Percentiles rank a stretch among this genome's conserved stretches.
Evolutionary conservation across 805 yeast species (phyloP).

Genomic region (Saccharomyces kudriavzevii): DNA sequence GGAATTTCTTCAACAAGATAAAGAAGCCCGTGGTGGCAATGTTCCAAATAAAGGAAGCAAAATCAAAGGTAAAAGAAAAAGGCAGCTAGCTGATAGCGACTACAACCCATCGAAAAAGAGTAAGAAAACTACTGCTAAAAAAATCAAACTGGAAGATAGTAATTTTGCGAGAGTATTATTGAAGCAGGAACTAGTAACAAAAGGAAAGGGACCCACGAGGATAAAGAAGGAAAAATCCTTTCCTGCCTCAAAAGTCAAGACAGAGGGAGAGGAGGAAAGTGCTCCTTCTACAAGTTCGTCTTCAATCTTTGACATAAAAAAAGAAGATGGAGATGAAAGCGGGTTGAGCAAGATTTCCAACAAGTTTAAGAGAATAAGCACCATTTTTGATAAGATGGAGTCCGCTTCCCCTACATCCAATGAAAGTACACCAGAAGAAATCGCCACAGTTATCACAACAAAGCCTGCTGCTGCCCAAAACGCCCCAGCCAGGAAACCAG

Average conservation of each 20-base stretch:
- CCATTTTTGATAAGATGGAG: constrained; percentile 20
- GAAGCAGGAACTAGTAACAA: constrained; percentile 20
- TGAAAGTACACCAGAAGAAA: constrained; percentile 1
- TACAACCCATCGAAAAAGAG: constrained; percentile 20
- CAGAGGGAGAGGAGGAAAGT: constrained; percentile 1
- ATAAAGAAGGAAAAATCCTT: constrained; percentile 18
- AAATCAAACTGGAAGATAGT: constrained; percentile 21
- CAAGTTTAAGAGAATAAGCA: constrained; percentile 26
- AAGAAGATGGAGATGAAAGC: constrained; percentile 1
- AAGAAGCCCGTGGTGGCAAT: constrained; percentile 45
- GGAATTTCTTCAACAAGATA: constrained; percentile 58
- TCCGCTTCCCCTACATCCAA: constrained; percentile 1
- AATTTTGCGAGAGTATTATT: constrained; percentile 23
- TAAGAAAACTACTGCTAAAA: constrained; percentile 15
- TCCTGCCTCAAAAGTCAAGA: constrained; percentile 4
- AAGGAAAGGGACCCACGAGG: constrained; percentile 19
- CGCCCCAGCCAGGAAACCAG: background rate
- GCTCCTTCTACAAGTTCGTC: constrained; percentile 2
- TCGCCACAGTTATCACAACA: background rate
- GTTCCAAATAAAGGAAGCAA: constrained; percentile 40
- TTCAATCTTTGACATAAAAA: constrained; percentile 17
- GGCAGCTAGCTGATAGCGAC: constrained; percentile 23
- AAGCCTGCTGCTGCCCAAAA: constrained; percentile 1
- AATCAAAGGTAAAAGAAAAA: constrained; percentile 30
- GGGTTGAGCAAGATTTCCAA: constrained; percentile 25